These are phyloP conservation scores for Hypoxylon subgilvum DNA, from an alignment of 495 filamentous ascomycete genomes.

Conservation along the genomic window DNA sequence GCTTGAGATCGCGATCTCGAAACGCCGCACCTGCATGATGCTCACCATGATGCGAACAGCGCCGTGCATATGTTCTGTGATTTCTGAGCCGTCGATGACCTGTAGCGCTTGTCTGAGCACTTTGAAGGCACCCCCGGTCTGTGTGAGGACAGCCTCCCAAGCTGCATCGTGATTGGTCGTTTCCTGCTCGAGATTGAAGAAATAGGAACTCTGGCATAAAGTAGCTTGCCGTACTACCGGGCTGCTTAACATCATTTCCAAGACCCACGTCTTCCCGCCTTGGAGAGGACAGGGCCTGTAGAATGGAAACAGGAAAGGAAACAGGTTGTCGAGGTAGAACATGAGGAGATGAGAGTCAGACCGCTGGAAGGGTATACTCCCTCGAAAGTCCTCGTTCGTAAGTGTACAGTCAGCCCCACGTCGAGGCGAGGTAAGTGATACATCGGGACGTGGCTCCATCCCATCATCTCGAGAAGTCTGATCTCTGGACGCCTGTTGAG, in stretches of 20 bases:
- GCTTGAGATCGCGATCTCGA: conserved; percentile 53
- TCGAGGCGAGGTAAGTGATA: conserved; percentile 10
- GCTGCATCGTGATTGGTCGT: conserved; percentile 11
- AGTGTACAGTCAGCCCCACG: conserved; percentile 21
- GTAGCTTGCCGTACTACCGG: conserved; percentile 55
- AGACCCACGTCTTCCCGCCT: conserved; percentile 58
- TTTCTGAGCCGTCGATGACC: conserved; percentile 37
- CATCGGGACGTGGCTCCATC: conserved; percentile 17
- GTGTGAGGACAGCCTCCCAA: conserved; percentile 42
- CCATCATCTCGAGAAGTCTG: too few relatives aligned
- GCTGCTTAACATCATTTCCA: conserved; percentile 58
- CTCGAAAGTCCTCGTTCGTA: conserved; percentile 12
- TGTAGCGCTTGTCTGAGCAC: conserved; percentile 42
- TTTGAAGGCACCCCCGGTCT: conserved; percentile 41
- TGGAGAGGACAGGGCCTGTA: conserved; percentile 55
- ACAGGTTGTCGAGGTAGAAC: conserved; percentile 60
- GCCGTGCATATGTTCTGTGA: conserved; percentile 35
- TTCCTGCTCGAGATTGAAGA: conserved; percentile 47
- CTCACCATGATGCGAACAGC: conserved; percentile 52
- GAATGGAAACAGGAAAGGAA: conserved; percentile 63
- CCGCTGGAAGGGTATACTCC: conserved; percentile 31
- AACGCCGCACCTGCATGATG: conserved; percentile 61
- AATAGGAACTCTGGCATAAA: conserved; percentile 56
- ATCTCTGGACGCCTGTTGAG: too few relatives aligned
- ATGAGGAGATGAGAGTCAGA: conserved; percentile 38